These are phyloP conservation scores for Kondoa subrosea DNA, from an alignment of 768 basidiomycete genomes.

Conservation along the genomic window DNA sequence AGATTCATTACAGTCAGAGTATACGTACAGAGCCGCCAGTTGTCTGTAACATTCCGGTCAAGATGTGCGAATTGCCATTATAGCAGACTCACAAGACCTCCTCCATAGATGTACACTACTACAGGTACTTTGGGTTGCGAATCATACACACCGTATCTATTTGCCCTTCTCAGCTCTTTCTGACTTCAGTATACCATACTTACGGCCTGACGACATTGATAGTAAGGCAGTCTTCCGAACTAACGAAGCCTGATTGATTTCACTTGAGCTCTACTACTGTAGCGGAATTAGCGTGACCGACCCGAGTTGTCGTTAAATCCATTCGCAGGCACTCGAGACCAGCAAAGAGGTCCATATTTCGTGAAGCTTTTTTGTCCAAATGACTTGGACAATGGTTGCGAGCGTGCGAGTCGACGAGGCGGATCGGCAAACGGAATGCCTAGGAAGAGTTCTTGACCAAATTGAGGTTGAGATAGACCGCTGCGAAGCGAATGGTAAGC, in stretches of 20 bases:
- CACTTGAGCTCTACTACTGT: no score
- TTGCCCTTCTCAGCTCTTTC: no score
- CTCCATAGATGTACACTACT: slow-evolving; percentile 29
- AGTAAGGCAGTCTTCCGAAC: slow-evolving; percentile 12
- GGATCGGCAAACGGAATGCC: background rate
- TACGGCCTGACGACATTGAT: slow-evolving; percentile 23
- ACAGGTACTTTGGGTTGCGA: slow-evolving; percentile 10
- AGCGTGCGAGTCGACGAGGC: background rate
- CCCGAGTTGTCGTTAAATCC: background rate
- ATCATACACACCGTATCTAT: background rate
- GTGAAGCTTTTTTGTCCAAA: background rate
- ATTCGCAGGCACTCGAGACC: background rate
- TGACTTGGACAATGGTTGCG: background rate
- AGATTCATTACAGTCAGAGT: no score
- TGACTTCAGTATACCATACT: no score
- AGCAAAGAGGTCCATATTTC: background rate
- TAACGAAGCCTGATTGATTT: background rate
- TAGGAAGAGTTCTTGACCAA: background rate
- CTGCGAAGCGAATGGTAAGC: no score
- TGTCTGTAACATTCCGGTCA: background rate
- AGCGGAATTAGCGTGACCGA: no score
- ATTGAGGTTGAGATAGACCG: background rate
- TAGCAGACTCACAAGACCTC: slow-evolving; percentile 13
- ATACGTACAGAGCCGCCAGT: slow-evolving; percentile 11
- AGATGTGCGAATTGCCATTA: background rate